phyloP scores from a whole-genome alignment of 2,329 filamentous ascomycete species.

The Emergomyces africanus region DNA sequence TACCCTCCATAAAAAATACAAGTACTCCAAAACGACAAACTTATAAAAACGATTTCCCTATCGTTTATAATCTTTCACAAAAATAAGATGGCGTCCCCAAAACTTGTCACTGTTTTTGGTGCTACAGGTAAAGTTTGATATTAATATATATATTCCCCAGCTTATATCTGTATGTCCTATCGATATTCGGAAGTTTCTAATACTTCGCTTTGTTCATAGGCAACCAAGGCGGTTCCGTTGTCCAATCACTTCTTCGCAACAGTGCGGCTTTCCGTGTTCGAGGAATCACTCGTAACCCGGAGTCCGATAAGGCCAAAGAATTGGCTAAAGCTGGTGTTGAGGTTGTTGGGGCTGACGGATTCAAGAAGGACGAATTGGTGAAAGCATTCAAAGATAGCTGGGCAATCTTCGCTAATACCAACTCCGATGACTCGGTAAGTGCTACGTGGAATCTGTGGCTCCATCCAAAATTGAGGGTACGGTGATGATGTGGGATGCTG shows the following conservation, averaged over 20 bases:
- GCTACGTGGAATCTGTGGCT: neutral
- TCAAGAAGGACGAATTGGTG: neutral
- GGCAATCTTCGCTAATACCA: slow-evolving; percentile 2
- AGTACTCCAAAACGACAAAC: neutral
- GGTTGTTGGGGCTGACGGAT: slow-evolving; percentile 13
- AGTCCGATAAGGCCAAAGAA: slow-evolving; percentile 5
- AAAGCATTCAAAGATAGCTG: slow-evolving; percentile 3
- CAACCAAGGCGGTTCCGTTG: slow-evolving; percentile 12
- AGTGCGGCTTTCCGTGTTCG: slow-evolving; percentile 12
- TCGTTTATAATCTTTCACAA: neutral
- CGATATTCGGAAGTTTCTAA: neutral
- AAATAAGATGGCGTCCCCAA: neutral
- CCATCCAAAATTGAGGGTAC: neutral
- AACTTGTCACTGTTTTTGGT: slow-evolving; percentile 2
- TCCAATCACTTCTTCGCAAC: slow-evolving; percentile 8
- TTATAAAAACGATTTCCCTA: neutral
- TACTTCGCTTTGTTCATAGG: neutral
- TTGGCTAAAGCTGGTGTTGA: slow-evolving; percentile 14
- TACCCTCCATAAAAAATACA: neutral
- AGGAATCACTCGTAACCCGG: slow-evolving; percentile 14
- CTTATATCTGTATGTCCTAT: neutral
- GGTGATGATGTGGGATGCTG: neutral
- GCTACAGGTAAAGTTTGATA: neutral
- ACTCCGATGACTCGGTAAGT: neutral
- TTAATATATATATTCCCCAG: too few species aligned